Base-by-base conservation (phyloP, 1,284 basidiomycete species). In the Austroboletus niveus region DNA sequence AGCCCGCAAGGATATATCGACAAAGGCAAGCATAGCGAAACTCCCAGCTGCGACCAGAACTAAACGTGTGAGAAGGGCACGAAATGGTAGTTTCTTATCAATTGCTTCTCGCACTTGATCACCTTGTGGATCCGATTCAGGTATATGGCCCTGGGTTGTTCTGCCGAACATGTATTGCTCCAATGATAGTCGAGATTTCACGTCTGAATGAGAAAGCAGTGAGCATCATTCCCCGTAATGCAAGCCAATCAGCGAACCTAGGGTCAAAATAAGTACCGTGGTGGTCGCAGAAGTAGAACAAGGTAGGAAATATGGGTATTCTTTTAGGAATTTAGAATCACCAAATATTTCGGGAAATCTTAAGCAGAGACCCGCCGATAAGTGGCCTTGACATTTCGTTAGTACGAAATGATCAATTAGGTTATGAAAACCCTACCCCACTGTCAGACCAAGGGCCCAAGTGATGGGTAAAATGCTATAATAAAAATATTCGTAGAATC, bases 281-380 rank as follows among this genome's bases (percentile, higher is more conserved):
- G 82, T 69, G 14, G 69, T 71, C 0, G 82, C 79, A 1, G 79
- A 69, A 3, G 78, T 75, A 4, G 79, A 60, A 61, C 84, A 87
- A 0, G 85, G 80, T 8, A 88, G 71, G 60, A 87, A 86, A 68
- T 88, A 87, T 0, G 85, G 85, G 66, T 80, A 84, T 48, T 75
- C 62, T 47, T 72, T 74, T 72, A 82, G 73, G 59, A 88, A 85
- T 36, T 63, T 55, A 0, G 65, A 69, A 55, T 66, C 49, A 9
- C 75, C 75, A 60, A 87, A 87, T 0, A 77, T 27, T 0, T 52
- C 50, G 0, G 81, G 85, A 55, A 84, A 86, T 22, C 76, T 71
- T 74, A 14, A 81, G 76, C 15, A 88, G 66, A 8, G 72, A 69
- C 4, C 86, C 86, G 34, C 85, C 86, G 10, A 87, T 75, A 30